A percentile compares a stretch with the other conserved stretches of the same genome.
These are phyloP conservation scores for Kluyveromyces dobzhanskii DNA, from an alignment of 805 yeast genomes.

Conservation along the genomic window DNA sequence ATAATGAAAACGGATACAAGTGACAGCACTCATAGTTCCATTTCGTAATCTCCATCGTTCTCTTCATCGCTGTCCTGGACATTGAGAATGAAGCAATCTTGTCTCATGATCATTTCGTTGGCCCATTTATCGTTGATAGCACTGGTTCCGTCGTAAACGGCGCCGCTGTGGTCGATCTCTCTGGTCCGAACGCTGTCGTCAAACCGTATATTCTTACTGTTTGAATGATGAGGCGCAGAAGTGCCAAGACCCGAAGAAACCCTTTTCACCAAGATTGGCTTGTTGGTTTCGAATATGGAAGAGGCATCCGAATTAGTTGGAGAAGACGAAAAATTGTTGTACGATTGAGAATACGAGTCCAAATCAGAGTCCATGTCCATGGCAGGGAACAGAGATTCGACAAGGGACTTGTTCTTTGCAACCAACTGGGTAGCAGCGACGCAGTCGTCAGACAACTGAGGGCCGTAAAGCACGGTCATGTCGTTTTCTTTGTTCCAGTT, in stretches of 20 bases:
- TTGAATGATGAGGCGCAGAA: not conserved
- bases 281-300: constrained; percentile 20
- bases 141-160: constrained; percentile 11
- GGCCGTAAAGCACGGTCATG: constrained; percentile 95
- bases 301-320: constrained; percentile 20
- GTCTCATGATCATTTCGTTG: constrained; percentile 4
- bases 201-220: constrained; percentile 13
- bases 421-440: constrained; percentile 4
- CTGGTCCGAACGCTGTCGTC: constrained; percentile 19
- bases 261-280: constrained; percentile 6
- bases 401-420: not conserved
- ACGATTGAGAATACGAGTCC: not conserved
- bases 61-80: constrained; percentile 2
- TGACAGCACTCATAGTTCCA: constrained; percentile 3
- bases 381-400: not conserved
- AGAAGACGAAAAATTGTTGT: constrained; percentile 11
- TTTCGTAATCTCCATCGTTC: constrained; percentile 3
- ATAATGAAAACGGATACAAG: no score
- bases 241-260: not conserved
- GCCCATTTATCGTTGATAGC: constrained; percentile 4
- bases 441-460: constrained; percentile 29
- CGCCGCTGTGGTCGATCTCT: constrained; percentile 19
- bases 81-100: constrained; percentile 3
- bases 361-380: constrained; percentile 1
- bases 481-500: constrained; percentile 95